These are phyloP conservation scores for Ilyonectria destructans DNA, from an alignment of 2,329 filamentous ascomycete species.

Conservation along the genomic window DNA sequence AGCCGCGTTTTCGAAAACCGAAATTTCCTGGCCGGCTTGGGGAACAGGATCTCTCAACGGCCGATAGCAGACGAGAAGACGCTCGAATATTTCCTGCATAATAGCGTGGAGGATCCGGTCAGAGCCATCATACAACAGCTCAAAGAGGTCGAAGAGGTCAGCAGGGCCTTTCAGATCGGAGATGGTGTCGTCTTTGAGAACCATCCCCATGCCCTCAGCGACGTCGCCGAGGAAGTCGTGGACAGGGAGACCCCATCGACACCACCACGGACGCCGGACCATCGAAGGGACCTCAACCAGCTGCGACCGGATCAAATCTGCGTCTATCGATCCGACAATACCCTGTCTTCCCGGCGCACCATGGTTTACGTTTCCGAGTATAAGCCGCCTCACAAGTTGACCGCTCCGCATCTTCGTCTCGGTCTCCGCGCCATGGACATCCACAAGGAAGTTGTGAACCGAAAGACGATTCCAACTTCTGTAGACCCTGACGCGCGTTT, in stretches of 20 bases:
- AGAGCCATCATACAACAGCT: constrained; percentile 49
- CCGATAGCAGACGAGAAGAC: constrained; percentile 19
- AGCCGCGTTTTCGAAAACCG: constrained; percentile 47
- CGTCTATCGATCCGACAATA: constrained; percentile 23
- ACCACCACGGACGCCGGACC: constrained; percentile 34
- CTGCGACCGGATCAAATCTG: background rate
- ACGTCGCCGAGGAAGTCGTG: no score
- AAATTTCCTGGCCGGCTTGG: constrained; percentile 45
- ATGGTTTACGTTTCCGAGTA: constrained; percentile 59
- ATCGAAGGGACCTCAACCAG: background rate
- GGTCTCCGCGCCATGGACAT: background rate
- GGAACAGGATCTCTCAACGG: constrained; percentile 38
- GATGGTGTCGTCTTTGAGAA: constrained; percentile 52
- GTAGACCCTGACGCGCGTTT: background rate
- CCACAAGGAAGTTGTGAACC: background rate
- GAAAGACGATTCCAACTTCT: background rate
- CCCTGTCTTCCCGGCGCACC: constrained; percentile 4
- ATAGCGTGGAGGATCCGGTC: constrained; percentile 51
- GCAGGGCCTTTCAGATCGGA: constrained; percentile 43
- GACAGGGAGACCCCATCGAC: no score
- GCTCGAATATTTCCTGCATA: constrained; percentile 50
- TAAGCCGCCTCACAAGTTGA: constrained; percentile 64
- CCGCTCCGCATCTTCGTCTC: constrained; percentile 47
- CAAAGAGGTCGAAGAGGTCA: constrained; percentile 35
- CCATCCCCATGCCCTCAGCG: constrained; percentile 39